Evolutionary conservation across 2,329 filamentous ascomycete species (phyloP).

Genomic region (Nemania serpens): DNA sequence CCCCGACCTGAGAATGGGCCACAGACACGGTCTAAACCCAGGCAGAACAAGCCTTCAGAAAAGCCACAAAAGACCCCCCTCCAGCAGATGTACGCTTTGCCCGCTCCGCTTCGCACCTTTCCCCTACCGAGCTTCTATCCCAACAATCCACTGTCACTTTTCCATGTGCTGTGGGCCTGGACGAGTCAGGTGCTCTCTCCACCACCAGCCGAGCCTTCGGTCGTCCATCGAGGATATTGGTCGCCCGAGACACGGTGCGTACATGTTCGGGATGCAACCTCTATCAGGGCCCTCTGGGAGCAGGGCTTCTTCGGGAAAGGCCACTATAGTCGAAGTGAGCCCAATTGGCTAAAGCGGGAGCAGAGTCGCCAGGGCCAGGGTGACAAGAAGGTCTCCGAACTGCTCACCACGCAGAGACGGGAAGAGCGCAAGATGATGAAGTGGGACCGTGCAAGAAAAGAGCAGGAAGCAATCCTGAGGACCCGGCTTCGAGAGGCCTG

Average conservation of each 20-base stretch:
- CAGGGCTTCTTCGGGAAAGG: slow-evolving; percentile 98
- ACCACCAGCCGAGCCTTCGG: slow-evolving; percentile 65
- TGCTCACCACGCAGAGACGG: slow-evolving; percentile 75
- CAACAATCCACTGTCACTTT: slow-evolving; percentile 85
- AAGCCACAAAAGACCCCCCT: slow-evolving; percentile 46
- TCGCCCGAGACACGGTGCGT: slow-evolving; percentile 82
- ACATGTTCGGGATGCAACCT: slow-evolving; percentile 76
- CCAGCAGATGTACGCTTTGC: slow-evolving; percentile 79
- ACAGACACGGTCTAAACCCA: not conserved
- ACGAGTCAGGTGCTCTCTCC: slow-evolving; percentile 72
- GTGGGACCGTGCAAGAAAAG: slow-evolving; percentile 85
- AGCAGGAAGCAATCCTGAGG: slow-evolving; percentile 81
- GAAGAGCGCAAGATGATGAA: slow-evolving; percentile 84
- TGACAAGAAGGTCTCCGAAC: slow-evolving; percentile 75
- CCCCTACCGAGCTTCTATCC: slow-evolving; percentile 88
- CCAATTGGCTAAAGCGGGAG: slow-evolving; percentile 87
- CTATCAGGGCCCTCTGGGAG: slow-evolving; percentile 86
- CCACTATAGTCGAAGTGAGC: slow-evolving; percentile 89
- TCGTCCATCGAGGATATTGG: slow-evolving; percentile 75
- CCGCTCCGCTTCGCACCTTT: slow-evolving; percentile 79
- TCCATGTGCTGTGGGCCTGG: slow-evolving; percentile 80
- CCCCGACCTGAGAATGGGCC: slow-evolving; percentile 19
- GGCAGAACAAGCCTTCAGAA: slow-evolving; percentile 5
- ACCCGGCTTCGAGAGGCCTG: slow-evolving; percentile 58
- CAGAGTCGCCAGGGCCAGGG: slow-evolving; percentile 70